phyloP scores from a whole-genome alignment of 2,329 filamentous ascomycete genomes.

The Pochonia chlamydosporia region DNA sequence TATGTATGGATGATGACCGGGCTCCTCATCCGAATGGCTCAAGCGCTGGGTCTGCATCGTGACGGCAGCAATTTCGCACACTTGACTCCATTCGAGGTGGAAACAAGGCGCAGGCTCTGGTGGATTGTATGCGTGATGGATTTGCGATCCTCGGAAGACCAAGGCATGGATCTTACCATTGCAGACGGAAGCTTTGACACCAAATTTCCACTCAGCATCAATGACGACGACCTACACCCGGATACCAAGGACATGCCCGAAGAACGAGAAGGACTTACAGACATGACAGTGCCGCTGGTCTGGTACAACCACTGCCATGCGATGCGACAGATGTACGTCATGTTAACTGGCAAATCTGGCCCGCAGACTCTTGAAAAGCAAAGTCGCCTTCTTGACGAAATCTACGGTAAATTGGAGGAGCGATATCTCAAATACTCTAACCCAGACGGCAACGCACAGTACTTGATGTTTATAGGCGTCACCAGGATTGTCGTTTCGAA shows the following conservation, averaged over 20 bases:
- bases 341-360: slow-evolving; percentile 10
- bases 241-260: slow-evolving; percentile 41
- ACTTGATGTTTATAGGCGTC: background rate
- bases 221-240: slow-evolving; percentile 44
- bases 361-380: background rate
- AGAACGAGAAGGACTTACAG: slow-evolving; percentile 46
- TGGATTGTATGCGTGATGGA: slow-evolving; percentile 57
- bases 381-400: slow-evolving; percentile 13
- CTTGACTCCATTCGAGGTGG: slow-evolving; percentile 53
- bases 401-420: slow-evolving; percentile 27
- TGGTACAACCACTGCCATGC: slow-evolving; percentile 29
- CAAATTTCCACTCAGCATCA: slow-evolving; percentile 49
- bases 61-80: slow-evolving; percentile 47
- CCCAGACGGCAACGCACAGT: background rate
- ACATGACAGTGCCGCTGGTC: slow-evolving; percentile 38
- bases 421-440: background rate
- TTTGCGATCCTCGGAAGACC: slow-evolving; percentile 52
- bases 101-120: slow-evolving; percentile 58
- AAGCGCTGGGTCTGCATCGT: slow-evolving; percentile 50
- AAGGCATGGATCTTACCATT: slow-evolving; percentile 46
- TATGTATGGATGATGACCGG: slow-evolving; percentile 61
- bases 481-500: slow-evolving; percentile 28
- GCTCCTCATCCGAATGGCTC: slow-evolving; percentile 50
- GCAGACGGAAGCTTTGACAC: slow-evolving; percentile 44
- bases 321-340: slow-evolving; percentile 26